Evolutionary conservation across 495 filamentous ascomycete genomes (phyloP).

Genomic region (Tetracladium setigerum): DNA sequence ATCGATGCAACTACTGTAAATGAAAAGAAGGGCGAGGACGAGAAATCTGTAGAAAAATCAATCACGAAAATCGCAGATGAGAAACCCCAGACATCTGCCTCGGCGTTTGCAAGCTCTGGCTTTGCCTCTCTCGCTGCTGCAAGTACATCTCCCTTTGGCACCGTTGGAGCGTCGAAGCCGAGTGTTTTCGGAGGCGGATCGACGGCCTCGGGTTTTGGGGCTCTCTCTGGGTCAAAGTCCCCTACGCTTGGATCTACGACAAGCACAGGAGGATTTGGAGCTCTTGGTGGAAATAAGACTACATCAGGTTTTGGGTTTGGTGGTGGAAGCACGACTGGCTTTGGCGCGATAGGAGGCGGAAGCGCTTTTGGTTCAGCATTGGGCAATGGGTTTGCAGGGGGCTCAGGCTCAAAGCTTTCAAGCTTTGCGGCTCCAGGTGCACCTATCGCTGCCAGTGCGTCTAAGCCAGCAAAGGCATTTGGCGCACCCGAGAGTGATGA

Average conservation of each 20-base stretch:
- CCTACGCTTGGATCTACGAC: conserved; percentile 5
- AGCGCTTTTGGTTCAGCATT: conserved; percentile 20
- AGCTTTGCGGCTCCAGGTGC: conserved; percentile 63
- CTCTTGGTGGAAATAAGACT: conserved; percentile 10
- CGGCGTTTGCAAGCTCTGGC: conserved; percentile 41
- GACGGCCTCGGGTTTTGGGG: conserved; percentile 18
- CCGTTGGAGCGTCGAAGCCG: conserved; percentile 29
- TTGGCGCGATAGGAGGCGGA: conserved; percentile 26
- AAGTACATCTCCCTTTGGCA: conserved; percentile 41
- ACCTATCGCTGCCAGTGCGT: conserved; percentile 38
- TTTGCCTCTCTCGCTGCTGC: conserved; percentile 44
- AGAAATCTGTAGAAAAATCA: conserved; percentile 9
- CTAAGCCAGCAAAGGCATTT: conserved; percentile 59
- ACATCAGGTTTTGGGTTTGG: conserved; percentile 26
- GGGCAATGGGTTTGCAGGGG: conserved; percentile 41
- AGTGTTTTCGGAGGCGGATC: conserved; percentile 25
- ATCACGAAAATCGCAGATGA: not conserved
- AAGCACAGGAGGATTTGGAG: conserved; percentile 12
- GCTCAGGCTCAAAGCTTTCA: conserved; percentile 45
- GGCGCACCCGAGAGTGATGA: conserved; percentile 61
- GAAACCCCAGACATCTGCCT: conserved; percentile 29
- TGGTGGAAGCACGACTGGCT: conserved; percentile 19
- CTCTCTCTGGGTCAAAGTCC: conserved; percentile 9
- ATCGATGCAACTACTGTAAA: not conserved
- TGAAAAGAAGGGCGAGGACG: conserved; percentile 16